These are phyloP conservation scores for Ophiorrhiza pumila DNA, from an alignment of 257 asterid species.

Conservation along the genomic window DNA sequence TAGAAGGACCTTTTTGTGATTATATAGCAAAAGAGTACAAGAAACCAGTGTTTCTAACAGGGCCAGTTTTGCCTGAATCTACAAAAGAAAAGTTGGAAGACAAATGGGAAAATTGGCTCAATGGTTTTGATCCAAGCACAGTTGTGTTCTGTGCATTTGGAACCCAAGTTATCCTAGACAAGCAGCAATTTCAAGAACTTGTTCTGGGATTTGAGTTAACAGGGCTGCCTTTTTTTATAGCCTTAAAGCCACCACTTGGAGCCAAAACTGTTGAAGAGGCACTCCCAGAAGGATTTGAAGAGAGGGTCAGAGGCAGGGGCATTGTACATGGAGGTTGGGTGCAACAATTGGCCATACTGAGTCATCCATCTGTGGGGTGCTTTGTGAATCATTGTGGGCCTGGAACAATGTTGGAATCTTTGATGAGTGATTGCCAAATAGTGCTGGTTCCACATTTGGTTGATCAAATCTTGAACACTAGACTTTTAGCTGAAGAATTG, in stretches of 20 bases:
- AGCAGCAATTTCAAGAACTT: slow-evolving; percentile 55
- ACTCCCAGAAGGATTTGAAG: slow-evolving; percentile 69
- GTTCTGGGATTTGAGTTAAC: slow-evolving; percentile 69
- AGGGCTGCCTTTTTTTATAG: slow-evolving; percentile 59
- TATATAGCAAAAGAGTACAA: slow-evolving; percentile 50
- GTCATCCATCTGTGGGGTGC: slow-evolving; percentile 75
- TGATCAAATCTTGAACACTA: slow-evolving; percentile 65
- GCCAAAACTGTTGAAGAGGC: slow-evolving; percentile 52
- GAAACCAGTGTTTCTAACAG: slow-evolving; percentile 54
- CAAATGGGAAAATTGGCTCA: slow-evolving; percentile 56
- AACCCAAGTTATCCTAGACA: slow-evolving; percentile 45
- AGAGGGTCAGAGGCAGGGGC: slow-evolving; percentile 52
- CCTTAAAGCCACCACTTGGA: slow-evolving; percentile 60
- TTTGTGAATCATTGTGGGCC: slow-evolving; percentile 87
- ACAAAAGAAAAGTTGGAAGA: slow-evolving; percentile 37
- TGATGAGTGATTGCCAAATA: slow-evolving; percentile 58
- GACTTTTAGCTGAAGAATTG: slow-evolving; percentile 60
- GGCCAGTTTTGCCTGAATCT: slow-evolving; percentile 59
- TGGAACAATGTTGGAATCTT: slow-evolving; percentile 90
- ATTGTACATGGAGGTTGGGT: slow-evolving; percentile 69
- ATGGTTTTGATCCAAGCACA: slow-evolving; percentile 34
- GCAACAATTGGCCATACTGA: slow-evolving; percentile 59
- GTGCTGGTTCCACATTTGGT: slow-evolving; percentile 66
- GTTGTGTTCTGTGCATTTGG: slow-evolving; percentile 73
- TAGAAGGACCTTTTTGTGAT: slow-evolving; percentile 64